Percentiles rank a stretch among this genome's conserved stretches.
phyloP scores from a whole-genome alignment of 192 early-diverging fungal species.

The Chytriomyces confervae region DNA sequence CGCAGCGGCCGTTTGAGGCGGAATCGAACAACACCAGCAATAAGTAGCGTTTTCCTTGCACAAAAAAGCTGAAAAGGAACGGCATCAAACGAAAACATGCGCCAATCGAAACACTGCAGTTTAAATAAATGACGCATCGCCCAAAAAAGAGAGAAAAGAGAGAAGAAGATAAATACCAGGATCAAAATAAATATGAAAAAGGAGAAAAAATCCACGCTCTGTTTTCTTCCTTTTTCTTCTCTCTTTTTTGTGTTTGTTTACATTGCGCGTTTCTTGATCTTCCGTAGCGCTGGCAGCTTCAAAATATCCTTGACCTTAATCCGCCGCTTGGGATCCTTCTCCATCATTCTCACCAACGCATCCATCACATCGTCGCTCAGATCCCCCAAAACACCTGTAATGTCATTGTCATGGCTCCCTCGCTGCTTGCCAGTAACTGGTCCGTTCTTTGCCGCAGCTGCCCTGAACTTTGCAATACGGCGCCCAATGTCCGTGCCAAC shows the following conservation, averaged over 20 bases:
- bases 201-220: not conserved
- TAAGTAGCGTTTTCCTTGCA: no score
- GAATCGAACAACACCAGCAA: no score
- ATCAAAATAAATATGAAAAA: not conserved
- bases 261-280: not conserved
- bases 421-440: not conserved
- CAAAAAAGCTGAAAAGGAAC: no score
- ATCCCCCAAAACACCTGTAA: constrained; percentile 39
- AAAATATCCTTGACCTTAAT: constrained; percentile 36
- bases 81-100: no score
- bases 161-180: not conserved
- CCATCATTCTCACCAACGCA: constrained; percentile 47
- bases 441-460: not conserved
- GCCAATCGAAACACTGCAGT: no score
- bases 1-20: not conserved
- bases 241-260: no score
- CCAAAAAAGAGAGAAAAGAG: not conserved
- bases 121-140: no score
- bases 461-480: constrained; percentile 42
- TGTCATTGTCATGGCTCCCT: not conserved
- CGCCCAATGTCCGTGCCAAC: constrained; percentile 45
- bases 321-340: constrained; percentile 46
- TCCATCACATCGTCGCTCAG: constrained; percentile 48
- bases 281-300: constrained; percentile 29
- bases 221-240: not conserved